These are phyloP conservation scores for Crassisporium funariophilum DNA, from an alignment of 768 basidiomycete genomes.

Conservation along the genomic window DNA sequence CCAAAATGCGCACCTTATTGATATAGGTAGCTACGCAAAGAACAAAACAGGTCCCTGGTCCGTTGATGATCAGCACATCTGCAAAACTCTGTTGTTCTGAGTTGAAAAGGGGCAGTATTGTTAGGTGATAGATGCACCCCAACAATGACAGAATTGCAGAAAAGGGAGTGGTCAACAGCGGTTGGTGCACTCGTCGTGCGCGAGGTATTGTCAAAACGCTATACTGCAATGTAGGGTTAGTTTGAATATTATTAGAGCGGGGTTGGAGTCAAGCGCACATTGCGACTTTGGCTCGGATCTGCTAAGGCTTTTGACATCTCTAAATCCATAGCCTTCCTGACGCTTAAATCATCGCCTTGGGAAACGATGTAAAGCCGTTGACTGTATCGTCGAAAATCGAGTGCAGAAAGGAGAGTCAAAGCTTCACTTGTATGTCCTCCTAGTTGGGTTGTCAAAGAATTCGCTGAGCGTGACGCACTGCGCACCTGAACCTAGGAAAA, in stretches of 20 bases:
- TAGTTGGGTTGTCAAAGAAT: conserved; percentile 29
- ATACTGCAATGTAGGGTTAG: conserved; percentile 33
- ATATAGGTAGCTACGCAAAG: conserved; percentile 72
- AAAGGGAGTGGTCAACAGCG: conserved; percentile 66
- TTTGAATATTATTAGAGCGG: conserved; percentile 1
- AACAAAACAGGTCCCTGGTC: conserved; percentile 91
- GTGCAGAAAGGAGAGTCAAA: conserved; percentile 64
- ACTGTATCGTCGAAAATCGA: conserved; percentile 76
- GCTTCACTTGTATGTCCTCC: conserved; percentile 96
- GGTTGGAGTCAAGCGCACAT: conserved; percentile 13
- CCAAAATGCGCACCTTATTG: conserved; percentile 54
- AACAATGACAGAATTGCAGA: conserved; percentile 66
- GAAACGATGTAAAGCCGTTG: conserved; percentile 82
- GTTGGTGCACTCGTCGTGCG: conserved; percentile 85
- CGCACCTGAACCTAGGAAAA: conserved; percentile 93
- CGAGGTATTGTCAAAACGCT: conserved; percentile 74
- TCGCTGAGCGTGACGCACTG: conserved; percentile 13
- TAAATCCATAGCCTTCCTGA: conserved; percentile 64
- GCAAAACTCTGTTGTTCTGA: conserved; percentile 41
- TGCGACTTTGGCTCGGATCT: conserved; percentile 13
- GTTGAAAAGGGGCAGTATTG: conserved; percentile 50
- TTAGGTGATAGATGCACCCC: conserved; percentile 61
- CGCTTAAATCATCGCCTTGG: conserved; percentile 80
- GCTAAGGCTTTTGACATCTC: conserved; percentile 47
- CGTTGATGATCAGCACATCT: conserved; percentile 87